Conservation (phyloP, 2,329 filamentous ascomycete genomes). For the Talaromyces verruculosus region DNA sequence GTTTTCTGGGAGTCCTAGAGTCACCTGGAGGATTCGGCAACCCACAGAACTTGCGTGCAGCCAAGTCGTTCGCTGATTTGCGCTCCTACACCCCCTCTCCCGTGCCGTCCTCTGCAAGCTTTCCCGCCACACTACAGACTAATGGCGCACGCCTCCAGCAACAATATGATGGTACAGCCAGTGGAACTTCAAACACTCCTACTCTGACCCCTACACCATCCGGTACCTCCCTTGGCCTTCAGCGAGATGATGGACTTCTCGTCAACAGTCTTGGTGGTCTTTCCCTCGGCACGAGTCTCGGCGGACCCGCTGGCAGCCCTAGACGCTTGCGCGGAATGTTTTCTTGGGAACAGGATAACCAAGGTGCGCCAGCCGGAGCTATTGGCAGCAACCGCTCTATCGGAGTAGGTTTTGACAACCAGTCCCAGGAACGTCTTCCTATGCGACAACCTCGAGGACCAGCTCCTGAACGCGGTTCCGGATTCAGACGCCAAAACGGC, state of each 20-base stretch:
- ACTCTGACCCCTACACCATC: conserved; percentile 63
- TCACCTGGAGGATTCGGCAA: conserved; percentile 68
- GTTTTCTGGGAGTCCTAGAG: conserved; percentile 82
- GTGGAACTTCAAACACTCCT: conserved; percentile 63
- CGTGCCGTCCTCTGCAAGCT: conserved; percentile 84
- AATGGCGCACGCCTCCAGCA: conserved; percentile 64
- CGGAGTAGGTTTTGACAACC: conserved; percentile 59
- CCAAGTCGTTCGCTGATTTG: conserved; percentile 94
- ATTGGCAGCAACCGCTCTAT: conserved; percentile 66
- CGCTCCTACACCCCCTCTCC: conserved; percentile 94
- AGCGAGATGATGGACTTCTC: conserved; percentile 59
- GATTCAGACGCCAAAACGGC: conserved; percentile 62
- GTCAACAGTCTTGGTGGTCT: conserved; percentile 64
- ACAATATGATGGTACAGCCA: conserved; percentile 54
- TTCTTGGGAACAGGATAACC: conserved; percentile 58
- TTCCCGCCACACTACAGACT: conserved; percentile 66
- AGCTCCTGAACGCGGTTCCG: conserved; percentile 57
- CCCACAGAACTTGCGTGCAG: conserved; percentile 78
- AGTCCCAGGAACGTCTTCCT: conserved; percentile 56
- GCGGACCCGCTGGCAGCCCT: conserved; percentile 54
- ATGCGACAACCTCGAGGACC: conserved; percentile 64
- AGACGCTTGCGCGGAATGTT: conserved; percentile 60
- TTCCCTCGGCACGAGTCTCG: conserved; percentile 54
- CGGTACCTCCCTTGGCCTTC: conserved; percentile 48
- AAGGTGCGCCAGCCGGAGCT: conserved; percentile 49